Evolutionary conservation across 2,329 filamentous ascomycete species (phyloP).

Genomic region (Fusarium cicatricum): DNA sequence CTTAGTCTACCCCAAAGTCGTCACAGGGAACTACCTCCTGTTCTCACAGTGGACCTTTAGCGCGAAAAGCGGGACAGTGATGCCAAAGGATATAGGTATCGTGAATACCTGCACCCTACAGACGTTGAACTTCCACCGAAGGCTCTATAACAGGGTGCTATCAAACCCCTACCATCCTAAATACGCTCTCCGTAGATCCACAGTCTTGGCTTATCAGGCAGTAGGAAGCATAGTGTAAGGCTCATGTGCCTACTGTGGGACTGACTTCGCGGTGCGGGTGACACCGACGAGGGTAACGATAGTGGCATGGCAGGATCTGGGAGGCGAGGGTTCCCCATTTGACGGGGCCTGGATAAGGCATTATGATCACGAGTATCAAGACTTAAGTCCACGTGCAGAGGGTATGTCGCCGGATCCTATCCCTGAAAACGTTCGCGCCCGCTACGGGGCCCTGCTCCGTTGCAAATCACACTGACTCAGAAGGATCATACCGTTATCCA

Average conservation of each 20-base stretch:
- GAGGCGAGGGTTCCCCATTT: not conserved
- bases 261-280: not conserved
- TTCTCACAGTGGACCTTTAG: not conserved
- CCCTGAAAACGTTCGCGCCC: not conserved
- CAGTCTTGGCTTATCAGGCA: not conserved
- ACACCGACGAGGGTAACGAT: not conserved
- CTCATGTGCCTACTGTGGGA: not conserved
- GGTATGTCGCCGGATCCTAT: not conserved
- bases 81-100: not conserved
- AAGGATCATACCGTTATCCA: too few relatives aligned
- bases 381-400: too few relatives aligned
- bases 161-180: not conserved
- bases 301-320: constrained; percentile 4
- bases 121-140: too few relatives aligned
- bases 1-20: not conserved
- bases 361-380: too few relatives aligned
- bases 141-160: too few relatives aligned
- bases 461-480: too few relatives aligned
- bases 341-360: not conserved
- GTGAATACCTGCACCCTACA: not conserved
- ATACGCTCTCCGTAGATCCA: not conserved
- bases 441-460: too few relatives aligned
- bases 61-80: not conserved
- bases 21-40: not conserved
- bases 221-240: not conserved